A percentile compares a stretch with the other conserved stretches of the same genome.
Conservation (phyloP, 805 yeast genomes). For the Candida parachauliodes region DNA sequence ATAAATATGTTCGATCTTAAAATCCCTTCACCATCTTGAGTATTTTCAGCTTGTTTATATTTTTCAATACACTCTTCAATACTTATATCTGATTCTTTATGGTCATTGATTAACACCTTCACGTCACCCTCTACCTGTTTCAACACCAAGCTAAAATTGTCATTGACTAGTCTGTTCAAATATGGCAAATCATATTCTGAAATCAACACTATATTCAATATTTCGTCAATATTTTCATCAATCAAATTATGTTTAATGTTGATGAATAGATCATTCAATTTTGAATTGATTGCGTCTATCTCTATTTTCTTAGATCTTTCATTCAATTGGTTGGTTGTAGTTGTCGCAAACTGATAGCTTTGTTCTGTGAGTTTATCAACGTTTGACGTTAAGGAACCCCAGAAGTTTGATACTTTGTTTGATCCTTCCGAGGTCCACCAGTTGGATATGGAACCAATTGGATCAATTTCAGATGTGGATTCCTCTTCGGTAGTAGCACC, state of each 20-base stretch:
- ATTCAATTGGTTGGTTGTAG: conserved; percentile 38
- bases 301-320: conserved; percentile 36
- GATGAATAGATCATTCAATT: conserved; percentile 28
- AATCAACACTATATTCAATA: conserved; percentile 44
- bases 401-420: conserved; percentile 56
- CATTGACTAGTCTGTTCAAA: conserved; percentile 45
- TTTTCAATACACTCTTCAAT: conserved; percentile 16
- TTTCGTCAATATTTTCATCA: conserved; percentile 46
- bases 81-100: conserved; percentile 14
- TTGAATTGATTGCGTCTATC: conserved; percentile 12
- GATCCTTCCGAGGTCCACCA: conserved; percentile 82
- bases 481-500: conserved; percentile 1
- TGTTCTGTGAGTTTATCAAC: conserved; percentile 48
- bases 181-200: conserved; percentile 57
- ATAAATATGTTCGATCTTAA: conserved; percentile 51
- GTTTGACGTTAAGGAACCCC: conserved; percentile 62
- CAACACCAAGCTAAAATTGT: conserved; percentile 60
- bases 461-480: conserved; percentile 36
- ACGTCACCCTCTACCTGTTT: conserved; percentile 78
- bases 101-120: conserved; percentile 54
- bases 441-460: conserved; percentile 59
- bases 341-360: conserved; percentile 48
- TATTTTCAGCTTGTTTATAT: conserved; percentile 20
- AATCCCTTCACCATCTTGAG: conserved; percentile 13
- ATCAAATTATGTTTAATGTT: conserved; percentile 49